A percentile compares a stretch with the other conserved stretches of the same genome.
phyloP scores from a whole-genome alignment of 805 yeast genomes.

The Ogataea minuta region DNA sequence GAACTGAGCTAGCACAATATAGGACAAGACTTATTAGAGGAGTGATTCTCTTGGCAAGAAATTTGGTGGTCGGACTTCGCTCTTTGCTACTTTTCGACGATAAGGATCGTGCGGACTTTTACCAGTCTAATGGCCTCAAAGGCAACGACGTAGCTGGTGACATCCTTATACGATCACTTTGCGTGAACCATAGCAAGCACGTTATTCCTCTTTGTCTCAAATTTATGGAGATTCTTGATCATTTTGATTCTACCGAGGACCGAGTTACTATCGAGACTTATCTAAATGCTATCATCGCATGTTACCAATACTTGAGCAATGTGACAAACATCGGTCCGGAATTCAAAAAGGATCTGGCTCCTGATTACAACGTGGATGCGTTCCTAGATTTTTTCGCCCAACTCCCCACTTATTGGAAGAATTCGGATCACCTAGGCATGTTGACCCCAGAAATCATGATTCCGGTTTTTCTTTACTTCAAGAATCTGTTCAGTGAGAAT shows the following conservation, averaged over 20 bases:
- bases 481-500: conserved; percentile 14
- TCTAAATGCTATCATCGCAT: conserved; percentile 10
- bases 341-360: conserved; percentile 1
- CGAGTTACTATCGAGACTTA: conserved; percentile 4
- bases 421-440: background rate
- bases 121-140: conserved; percentile 11
- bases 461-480: conserved; percentile 15
- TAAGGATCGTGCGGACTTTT: conserved; percentile 12
- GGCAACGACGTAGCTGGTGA: conserved; percentile 14
- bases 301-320: conserved; percentile 21
- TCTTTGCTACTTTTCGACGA: conserved; percentile 11
- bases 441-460: conserved; percentile 4
- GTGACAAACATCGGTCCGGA: conserved; percentile 13
- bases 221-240: conserved; percentile 8
- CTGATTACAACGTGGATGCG: conserved; percentile 6
- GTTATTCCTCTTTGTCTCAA: conserved; percentile 15
- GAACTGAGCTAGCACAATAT: conserved; percentile 7
- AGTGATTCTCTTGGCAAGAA: conserved; percentile 23
- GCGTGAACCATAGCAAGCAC: conserved; percentile 12
- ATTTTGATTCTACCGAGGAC: background rate
- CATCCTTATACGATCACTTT: conserved; percentile 14
- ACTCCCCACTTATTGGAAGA: conserved; percentile 4
- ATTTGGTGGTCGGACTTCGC: conserved; percentile 23
- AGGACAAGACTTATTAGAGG: conserved; percentile 23
- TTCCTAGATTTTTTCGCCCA: conserved; percentile 9